Percentiles rank a stretch among this genome's conserved stretches.
phyloP scores from a whole-genome alignment of 2,329 filamentous ascomycete species.

The Fusarium euwallaceae region DNA sequence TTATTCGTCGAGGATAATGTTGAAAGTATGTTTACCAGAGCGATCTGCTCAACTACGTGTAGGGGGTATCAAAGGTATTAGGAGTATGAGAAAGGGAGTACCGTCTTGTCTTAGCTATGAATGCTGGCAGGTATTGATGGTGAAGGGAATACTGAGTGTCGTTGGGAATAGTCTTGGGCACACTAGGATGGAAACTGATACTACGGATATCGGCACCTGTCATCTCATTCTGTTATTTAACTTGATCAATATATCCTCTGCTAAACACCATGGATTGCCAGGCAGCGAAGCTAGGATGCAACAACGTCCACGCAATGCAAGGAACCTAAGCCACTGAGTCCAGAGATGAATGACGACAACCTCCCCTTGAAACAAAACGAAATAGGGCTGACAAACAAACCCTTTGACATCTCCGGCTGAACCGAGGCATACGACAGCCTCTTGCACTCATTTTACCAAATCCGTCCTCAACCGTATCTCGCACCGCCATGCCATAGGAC shows the following conservation, averaged over 20 bases:
- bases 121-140: not conserved
- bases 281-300: not conserved
- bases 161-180: not conserved
- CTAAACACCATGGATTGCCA: not conserved
- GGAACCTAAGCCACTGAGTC: not conserved
- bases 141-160: not conserved
- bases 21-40: not conserved
- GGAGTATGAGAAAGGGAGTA: not conserved
- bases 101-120: not conserved
- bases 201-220: not conserved
- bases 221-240: not conserved
- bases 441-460: constrained; percentile 8
- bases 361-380: not conserved
- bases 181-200: not conserved
- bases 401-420: not conserved
- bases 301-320: not conserved
- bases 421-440: constrained; percentile 3
- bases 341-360: not conserved
- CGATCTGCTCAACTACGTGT: not conserved
- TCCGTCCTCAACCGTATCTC: constrained; percentile 14
- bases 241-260: not conserved
- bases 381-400: not conserved
- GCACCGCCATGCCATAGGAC: constrained; percentile 19
- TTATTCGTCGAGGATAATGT: not conserved
- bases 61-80: not conserved